These are phyloP conservation scores for Pythium plurisporium DNA, from an alignment of 352 stramenopile species.

Conservation along the genomic window DNA sequence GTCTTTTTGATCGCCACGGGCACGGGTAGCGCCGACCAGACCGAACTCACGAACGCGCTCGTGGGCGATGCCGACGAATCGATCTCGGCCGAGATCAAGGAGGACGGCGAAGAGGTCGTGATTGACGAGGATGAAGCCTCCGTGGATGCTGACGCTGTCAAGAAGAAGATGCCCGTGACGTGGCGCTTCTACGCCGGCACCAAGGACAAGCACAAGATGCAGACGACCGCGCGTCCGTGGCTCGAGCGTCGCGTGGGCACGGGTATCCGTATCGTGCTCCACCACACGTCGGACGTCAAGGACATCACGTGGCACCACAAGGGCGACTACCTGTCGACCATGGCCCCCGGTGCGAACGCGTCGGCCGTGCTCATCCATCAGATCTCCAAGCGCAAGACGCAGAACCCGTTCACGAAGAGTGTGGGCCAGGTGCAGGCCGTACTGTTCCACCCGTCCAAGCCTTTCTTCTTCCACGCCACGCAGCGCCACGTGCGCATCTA, in stretches of 20 bases:
- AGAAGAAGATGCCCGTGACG: conserved; percentile 89
- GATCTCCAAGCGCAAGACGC: conserved; percentile 94
- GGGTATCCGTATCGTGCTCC: conserved; percentile 78
- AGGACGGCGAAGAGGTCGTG: conserved; percentile 41
- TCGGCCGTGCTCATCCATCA: conserved; percentile 97
- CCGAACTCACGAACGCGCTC: conserved; percentile 93
- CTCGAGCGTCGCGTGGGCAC: conserved; percentile 76
- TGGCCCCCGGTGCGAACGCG: conserved; percentile 86
- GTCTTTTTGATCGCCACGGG: conserved; percentile 93
- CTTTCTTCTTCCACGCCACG: conserved; percentile 99
- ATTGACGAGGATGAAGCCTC: conserved; percentile 65
- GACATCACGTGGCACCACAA: conserved; percentile 97
- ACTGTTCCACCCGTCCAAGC: conserved; percentile 98
- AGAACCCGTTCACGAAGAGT: conserved; percentile 97
- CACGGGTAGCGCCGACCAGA: conserved; percentile 91
- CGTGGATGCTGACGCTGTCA: conserved; percentile 72
- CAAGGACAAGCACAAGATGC: conserved; percentile 74
- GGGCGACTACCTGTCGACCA: conserved; percentile 98
- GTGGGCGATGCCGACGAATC: conserved; percentile 81
- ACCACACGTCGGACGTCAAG: conserved; percentile 89
- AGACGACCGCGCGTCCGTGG: conserved; percentile 41
- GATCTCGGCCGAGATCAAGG: conserved; percentile 48
- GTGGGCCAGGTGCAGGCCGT: conserved; percentile 92
- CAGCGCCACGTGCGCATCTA: conserved; percentile 98
- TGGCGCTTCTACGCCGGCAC: conserved; percentile 87